phyloP scores from a whole-genome alignment of 23 red algal species.

The Gracilaria domingensis region DNA sequence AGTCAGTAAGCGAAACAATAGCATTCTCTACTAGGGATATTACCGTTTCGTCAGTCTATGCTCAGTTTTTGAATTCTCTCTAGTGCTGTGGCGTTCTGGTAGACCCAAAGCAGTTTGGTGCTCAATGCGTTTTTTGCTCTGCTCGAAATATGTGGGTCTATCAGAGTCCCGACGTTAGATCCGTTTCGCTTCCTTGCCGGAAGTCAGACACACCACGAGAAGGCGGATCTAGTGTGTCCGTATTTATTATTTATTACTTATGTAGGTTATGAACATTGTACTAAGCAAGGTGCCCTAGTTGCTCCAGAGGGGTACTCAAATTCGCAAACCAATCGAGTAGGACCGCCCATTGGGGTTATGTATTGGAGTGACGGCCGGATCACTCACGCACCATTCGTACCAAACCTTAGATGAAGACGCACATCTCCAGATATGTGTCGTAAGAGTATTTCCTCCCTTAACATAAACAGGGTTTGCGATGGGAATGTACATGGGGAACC shows the following conservation, averaged over 20 bases:
- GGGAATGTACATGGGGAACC: slow-evolving; percentile 90
- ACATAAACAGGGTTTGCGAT: slow-evolving; percentile 73
- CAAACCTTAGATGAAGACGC: slow-evolving; percentile 52
- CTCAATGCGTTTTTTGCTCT: too few relatives aligned
- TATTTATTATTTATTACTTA: too few relatives aligned
- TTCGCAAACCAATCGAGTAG: slow-evolving; percentile 56
- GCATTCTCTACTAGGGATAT: too few relatives aligned
- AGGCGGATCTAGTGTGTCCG: too few relatives aligned
- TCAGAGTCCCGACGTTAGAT: too few relatives aligned
- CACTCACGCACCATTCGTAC: slow-evolving; percentile 82
- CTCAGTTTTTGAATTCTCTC: neutral
- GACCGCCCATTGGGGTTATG: slow-evolving; percentile 75
- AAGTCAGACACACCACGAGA: too few relatives aligned
- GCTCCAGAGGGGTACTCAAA: neutral
- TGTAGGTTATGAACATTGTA: slow-evolving; percentile 10
- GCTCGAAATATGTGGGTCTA: too few relatives aligned
- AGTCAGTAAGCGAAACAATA: too few relatives aligned
- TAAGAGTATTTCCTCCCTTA: slow-evolving; percentile 63
- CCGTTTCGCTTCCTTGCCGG: too few relatives aligned
- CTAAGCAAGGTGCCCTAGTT: neutral
- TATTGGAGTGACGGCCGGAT: slow-evolving; percentile 68
- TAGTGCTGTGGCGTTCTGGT: neutral
- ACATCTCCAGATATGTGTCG: slow-evolving; percentile 74
- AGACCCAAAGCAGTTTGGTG: neutral
- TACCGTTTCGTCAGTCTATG: neutral